Base-by-base conservation (phyloP, 1,284 basidiomycete species). In the Cystobasidiaceae sp. region DNA sequence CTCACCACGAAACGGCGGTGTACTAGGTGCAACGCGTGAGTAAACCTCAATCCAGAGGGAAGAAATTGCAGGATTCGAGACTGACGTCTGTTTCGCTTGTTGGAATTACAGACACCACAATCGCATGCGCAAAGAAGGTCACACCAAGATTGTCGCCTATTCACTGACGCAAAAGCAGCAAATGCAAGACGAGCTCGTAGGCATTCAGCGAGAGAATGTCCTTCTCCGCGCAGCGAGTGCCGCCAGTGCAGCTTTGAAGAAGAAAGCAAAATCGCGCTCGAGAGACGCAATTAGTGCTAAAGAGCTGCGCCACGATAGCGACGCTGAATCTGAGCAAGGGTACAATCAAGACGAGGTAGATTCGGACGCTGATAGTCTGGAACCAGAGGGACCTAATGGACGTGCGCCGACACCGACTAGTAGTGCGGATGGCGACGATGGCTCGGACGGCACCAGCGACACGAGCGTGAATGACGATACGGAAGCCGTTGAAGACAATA, bases 61-160 rank as follows among this genome's bases (percentile, higher is more conserved):
- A n/a, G n/a, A n/a, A n/a, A n/a, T n/a, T n/a, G n/a, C n/a, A n/a
- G n/a, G n/a, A n/a, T n/a, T n/a, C n/a, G n/a, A n/a, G n/a, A n/a
- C n/a, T n/a, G n/a, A n/a, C n/a, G n/a, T n/a, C n/a, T n/a, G n/a
- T n/a, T n/a, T n/a, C n/a, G n/a, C n/a, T n/a, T n/a, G n/a, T n/a
- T n/a, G n/a, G n/a, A n/a, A n/a, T 32, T n/a, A 0, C 71, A 94
- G 92, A n/a, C 79, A 83, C 73, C 86, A 82, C 1, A 91, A 90
- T 74, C 89, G 89, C 0, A 90, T 91, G 78, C 86, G 93, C 66
- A 97, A 93, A 76, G 96, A 98, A 75, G 92, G 90, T 0, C 83
- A 90, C 74, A 89, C 90, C 66, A 97, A 97, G 79, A 84, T 99
- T 69, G 88, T 97, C 75, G 93, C 97, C 78, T 89, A 90, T 73